Conservation (phyloP, 2,329 filamentous ascomycete species). For the Cyphellophora attinorum region DNA sequence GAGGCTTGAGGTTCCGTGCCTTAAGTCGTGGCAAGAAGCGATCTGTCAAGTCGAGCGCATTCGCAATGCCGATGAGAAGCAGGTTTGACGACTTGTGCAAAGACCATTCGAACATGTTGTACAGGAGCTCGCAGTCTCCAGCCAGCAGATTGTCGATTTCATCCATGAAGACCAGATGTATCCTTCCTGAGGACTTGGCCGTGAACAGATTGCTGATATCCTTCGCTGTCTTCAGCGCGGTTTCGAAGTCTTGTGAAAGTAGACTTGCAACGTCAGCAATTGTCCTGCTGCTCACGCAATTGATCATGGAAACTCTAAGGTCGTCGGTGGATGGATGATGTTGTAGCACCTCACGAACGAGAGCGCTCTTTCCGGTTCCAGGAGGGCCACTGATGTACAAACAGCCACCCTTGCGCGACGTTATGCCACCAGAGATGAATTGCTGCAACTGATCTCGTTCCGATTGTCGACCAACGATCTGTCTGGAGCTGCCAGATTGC, state of each 20-base stretch:
- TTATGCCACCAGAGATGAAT: conserved; percentile 60
- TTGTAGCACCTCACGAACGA: conserved; percentile 70
- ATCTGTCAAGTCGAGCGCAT: conserved; percentile 90
- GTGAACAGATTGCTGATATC: conserved; percentile 64
- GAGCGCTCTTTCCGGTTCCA: conserved; percentile 92
- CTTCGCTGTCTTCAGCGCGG: conserved; percentile 56
- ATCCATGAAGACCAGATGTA: conserved; percentile 80
- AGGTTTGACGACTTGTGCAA: conserved; percentile 70
- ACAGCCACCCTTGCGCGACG: conserved; percentile 60
- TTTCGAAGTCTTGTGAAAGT: conserved; percentile 56
- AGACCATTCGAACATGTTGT: conserved; percentile 95
- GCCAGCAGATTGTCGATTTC: conserved; percentile 93
- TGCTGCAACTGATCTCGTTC: conserved; percentile 55
- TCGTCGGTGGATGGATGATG: conserved; percentile 41
- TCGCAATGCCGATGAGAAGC: conserved; percentile 84
- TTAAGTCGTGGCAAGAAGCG: conserved; percentile 90
- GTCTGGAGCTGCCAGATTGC: conserved; percentile 63
- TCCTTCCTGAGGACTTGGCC: conserved; percentile 42
- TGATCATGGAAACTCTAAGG: conserved; percentile 70
- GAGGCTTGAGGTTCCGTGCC: conserved; percentile 80
- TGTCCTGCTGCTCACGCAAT: conserved; percentile 93
- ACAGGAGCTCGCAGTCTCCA: conserved; percentile 78
- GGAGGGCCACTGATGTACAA: conserved; percentile 93
- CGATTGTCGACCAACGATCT: conserved; percentile 66
- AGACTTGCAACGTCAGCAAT: conserved; percentile 77